Evolutionary conservation across 768 basidiomycete species (phyloP), one percentile per base, ranked within the genome.

Genomic region (Sarcomyxa edulis): DNA sequence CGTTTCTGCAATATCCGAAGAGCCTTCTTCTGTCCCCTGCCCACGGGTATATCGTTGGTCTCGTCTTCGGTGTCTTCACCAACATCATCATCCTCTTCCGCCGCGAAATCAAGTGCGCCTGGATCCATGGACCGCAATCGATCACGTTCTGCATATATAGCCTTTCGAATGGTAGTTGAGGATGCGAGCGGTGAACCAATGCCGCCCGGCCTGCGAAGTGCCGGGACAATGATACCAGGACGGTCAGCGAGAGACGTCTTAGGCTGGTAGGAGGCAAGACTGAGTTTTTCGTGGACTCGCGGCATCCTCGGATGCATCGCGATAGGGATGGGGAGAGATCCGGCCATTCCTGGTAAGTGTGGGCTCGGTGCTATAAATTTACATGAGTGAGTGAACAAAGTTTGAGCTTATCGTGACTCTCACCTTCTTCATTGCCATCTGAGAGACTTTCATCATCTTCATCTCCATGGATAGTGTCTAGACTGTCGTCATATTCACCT

Each of bases 281-380:
- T 75, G 5, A 80, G 57, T 6, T 55, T 52, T 33, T 68, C n/a
- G n/a, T n/a, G 60, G 33, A 59, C 64, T 16, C 50, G 56, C 18
- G 50, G 56, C 10, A 47, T 58, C 41, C 52, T 55, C 43, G 42
- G 64, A 40, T 49, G 66, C 56, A 89, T 84, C 15, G 72, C 61
- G 28, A 89, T 68, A 3, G 84, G 84, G 27, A 88, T 68, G 3
- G 84, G 84, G 27, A 88, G 53, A 11, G 86, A 86, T 24, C 69
- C 65, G 41, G 40, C 49, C 31, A 51, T 38, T n/a, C n/a, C n/a
- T n/a, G n/a, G n/a, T n/a, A n/a, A n/a, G n/a, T n/a, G n/a, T n/a
- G n/a, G n/a, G n/a, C n/a, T n/a, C n/a, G n/a, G n/a, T n/a, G n/a
- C n/a, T n/a, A n/a, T n/a, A n/a, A n/a, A n/a, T n/a, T n/a, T n/a